A percentile compares a stretch with the other conserved stretches of the same genome.
Evolutionary conservation across 768 basidiomycete genomes (phyloP).

Genomic region (Podaxis sp.): DNA sequence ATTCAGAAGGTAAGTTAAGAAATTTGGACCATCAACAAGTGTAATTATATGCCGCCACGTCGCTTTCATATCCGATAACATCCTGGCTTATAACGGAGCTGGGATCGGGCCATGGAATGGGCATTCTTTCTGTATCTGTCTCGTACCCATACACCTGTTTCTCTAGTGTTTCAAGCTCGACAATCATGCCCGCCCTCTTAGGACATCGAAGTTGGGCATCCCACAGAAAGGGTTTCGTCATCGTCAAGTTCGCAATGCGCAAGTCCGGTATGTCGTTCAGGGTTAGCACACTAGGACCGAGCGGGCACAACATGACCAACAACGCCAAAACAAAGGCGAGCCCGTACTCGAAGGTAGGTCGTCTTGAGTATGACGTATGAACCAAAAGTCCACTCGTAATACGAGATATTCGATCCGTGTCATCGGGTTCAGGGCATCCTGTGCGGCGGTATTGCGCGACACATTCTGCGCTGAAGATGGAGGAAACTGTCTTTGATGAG

Average conservation of each 20-base stretch:
- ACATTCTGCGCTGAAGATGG: slow-evolving; percentile 2
- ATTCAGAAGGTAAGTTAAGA: not conserved
- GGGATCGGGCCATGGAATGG: not conserved
- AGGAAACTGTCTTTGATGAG: not conserved
- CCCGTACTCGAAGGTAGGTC: not conserved
- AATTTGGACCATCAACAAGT: not conserved
- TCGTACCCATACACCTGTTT: not conserved
- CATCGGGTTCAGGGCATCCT: not conserved
- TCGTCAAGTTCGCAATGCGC: not conserved
- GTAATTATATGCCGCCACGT: not conserved
- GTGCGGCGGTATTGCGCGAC: not conserved
- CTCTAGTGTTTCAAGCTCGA: not conserved
- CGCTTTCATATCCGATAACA: not conserved
- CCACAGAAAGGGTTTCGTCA: not conserved
- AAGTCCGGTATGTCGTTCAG: not conserved
- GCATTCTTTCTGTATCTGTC: not conserved
- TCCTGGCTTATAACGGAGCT: too few species aligned
- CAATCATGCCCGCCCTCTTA: not conserved
- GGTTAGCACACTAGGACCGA: not conserved
- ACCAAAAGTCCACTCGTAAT: not conserved
- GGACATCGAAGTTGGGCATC: not conserved
- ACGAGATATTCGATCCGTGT: not conserved
- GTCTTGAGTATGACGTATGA: not conserved
- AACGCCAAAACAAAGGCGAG: not conserved
- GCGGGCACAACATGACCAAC: not conserved